Evolutionary conservation across 768 basidiomycete species (phyloP), one percentile per base, ranked within the genome.

Genomic region (Mycena venus): DNA sequence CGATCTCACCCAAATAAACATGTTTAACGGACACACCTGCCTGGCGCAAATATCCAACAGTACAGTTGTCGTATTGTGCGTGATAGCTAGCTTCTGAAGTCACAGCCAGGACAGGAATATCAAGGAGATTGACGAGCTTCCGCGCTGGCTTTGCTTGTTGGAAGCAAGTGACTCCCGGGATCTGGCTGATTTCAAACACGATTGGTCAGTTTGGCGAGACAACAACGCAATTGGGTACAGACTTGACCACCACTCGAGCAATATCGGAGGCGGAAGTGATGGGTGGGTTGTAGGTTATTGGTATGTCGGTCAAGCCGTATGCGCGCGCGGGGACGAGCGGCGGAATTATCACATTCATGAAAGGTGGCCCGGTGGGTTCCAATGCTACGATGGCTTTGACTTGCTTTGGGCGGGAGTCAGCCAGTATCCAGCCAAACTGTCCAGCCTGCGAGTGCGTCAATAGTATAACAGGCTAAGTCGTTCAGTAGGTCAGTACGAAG

Each of bases 401-500:
- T 58, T 80, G 73, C 53, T 74, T 73, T 11, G 85, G 85, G 17
- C 84, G 82, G 4, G 79, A 70, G 55, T 86, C 85, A 12, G 77
- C 85, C 40, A 86, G 63, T 25, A 83, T 79, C 85, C 85, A 86
- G 55, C 84, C 84, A 31, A 83, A 78, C 17, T 62, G 70, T 7
- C 85, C 85, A 17, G 82, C 77, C 66, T 86, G 85, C 2, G 85
- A 86, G 66, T 86, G 85, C 4, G 85, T 83, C 44, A 86, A 68
- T 21, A 86, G 49, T 10, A 85, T 75, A 6, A 73, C 80, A 29
- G 85, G 83, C 85, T 86, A n/a, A n/a, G 17, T 27, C 10, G 21
- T n/a, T 73, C 19, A 25, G 32, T n/a, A n/a, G n/a, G n/a, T 72
- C 34, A 51, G 34, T 19, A 19, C 15, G 23, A 4, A 19, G 10